Conservation (phyloP, 257 asterid species). For the Rhazya stricta region DNA sequence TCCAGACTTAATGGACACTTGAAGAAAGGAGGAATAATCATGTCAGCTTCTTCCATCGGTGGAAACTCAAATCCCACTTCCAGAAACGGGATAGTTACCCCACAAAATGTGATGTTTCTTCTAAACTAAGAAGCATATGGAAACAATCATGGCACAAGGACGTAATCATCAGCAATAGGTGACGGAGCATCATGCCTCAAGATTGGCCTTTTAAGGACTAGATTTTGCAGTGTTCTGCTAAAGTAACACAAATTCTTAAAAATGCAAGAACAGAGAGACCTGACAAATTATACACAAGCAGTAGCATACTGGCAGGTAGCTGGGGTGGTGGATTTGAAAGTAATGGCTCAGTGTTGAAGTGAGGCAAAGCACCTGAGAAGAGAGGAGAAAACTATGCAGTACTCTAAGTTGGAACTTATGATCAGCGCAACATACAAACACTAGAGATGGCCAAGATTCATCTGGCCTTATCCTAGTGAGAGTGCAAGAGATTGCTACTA, state of each 20-base stretch:
- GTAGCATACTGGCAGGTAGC: neutral
- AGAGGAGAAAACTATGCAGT: neutral
- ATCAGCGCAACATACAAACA: neutral
- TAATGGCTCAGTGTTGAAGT: too few species aligned
- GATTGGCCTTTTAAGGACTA: too few species aligned
- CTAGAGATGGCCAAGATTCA: neutral
- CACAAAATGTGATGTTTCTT: too few species aligned
- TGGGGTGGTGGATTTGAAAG: too few species aligned
- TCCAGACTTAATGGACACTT: constrained; percentile 75
- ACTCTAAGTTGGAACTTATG: neutral
- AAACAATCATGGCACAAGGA: too few species aligned
- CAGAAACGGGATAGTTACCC: too few species aligned
- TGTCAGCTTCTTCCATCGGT: neutral
- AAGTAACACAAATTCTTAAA: too few species aligned
- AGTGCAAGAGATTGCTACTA: too few species aligned
- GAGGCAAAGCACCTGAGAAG: neutral
- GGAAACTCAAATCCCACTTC: too few species aligned
- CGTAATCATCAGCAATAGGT: neutral
- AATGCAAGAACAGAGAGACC: neutral
- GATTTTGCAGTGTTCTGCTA: too few species aligned
- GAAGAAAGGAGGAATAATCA: constrained; percentile 33
- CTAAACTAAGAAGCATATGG: too few species aligned
- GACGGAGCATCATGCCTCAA: neutral
- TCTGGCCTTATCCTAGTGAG: too few species aligned
- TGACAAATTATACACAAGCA: neutral